Conservation (phyloP, 2,329 filamentous ascomycete genomes). For the Ilyonectria destructans region DNA sequence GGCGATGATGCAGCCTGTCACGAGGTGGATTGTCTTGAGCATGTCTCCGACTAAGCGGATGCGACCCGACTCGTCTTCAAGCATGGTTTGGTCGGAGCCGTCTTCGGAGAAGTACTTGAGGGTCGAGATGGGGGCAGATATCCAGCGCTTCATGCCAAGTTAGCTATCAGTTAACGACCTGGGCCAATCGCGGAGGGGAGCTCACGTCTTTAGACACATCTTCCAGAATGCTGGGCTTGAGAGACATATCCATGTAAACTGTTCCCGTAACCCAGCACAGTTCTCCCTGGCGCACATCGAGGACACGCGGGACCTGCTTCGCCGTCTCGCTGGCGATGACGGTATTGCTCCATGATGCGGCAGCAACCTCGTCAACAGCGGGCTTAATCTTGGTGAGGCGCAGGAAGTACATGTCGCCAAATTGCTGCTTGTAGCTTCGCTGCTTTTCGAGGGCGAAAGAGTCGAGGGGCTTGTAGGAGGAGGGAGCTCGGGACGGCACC, state of each 20-base stretch:
- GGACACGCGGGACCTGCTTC: slow-evolving; percentile 85
- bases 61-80: slow-evolving; percentile 96
- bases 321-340: slow-evolving; percentile 85
- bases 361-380: slow-evolving; percentile 81
- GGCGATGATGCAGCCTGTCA: slow-evolving; percentile 95
- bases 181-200: background rate
- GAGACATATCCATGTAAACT: slow-evolving; percentile 95
- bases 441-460: slow-evolving; percentile 82
- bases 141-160: slow-evolving; percentile 78
- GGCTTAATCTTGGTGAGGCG: slow-evolving; percentile 91
- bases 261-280: slow-evolving; percentile 96
- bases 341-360: slow-evolving; percentile 83
- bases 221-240: slow-evolving; percentile 96
- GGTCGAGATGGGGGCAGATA: slow-evolving; percentile 83
- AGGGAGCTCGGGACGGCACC: slow-evolving; percentile 67
- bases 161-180: background rate
- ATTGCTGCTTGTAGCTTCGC: slow-evolving; percentile 92
- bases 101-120: slow-evolving; percentile 82
- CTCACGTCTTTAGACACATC: slow-evolving; percentile 93
- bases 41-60: slow-evolving; percentile 83
- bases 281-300: slow-evolving; percentile 96
- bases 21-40: slow-evolving; percentile 79
- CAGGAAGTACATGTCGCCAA: slow-evolving; percentile 97
- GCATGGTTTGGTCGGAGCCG: slow-evolving; percentile 79
- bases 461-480: slow-evolving; percentile 80